A percentile compares a stretch with the other conserved stretches of the same genome.
phyloP scores from a whole-genome alignment of 495 filamentous ascomycete genomes.

The Stereocaulon alpinum region DNA sequence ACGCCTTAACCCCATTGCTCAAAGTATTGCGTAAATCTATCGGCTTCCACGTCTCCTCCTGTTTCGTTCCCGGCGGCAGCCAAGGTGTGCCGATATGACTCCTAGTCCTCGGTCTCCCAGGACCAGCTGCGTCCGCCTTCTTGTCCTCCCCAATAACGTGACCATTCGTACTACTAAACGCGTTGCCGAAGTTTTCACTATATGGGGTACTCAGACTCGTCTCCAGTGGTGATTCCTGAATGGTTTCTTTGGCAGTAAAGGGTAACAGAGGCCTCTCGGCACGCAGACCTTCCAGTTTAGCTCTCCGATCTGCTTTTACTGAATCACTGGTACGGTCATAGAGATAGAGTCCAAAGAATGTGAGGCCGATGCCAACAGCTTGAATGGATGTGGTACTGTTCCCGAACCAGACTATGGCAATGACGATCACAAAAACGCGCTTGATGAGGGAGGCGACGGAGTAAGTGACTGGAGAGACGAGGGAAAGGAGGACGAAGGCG shows the following conservation, averaged over 20 bases:
- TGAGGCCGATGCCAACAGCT: conserved; percentile 73
- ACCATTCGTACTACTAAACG: conserved; percentile 24
- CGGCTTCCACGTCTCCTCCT: conserved; percentile 72
- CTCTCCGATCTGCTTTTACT: conserved; percentile 66
- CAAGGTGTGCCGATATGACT: conserved; percentile 47
- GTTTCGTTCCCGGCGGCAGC: conserved; percentile 63
- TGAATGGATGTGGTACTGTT: conserved; percentile 75
- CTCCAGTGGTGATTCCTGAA: conserved; percentile 25
- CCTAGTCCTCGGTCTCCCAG: conserved; percentile 41
- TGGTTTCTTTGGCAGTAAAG: conserved; percentile 32
- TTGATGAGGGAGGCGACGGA: conserved; percentile 92
- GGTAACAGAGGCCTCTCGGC: conserved; percentile 60
- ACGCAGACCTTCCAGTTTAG: conserved; percentile 47
- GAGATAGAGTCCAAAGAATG: conserved; percentile 86
- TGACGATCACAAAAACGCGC: conserved; percentile 90
- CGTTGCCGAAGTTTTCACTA: conserved; percentile 16
- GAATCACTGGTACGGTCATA: conserved; percentile 89
- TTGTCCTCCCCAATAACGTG: conserved; percentile 45
- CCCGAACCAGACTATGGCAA: conserved; percentile 94
- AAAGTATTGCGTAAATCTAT: conserved; percentile 29
- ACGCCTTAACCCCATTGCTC: background rate
- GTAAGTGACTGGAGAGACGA: conserved; percentile 94
- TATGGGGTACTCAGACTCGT: conserved; percentile 20
- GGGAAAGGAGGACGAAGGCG: conserved; percentile 80
- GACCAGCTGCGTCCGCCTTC: conserved; percentile 43